Evolutionary conservation across 2,329 filamentous ascomycete genomes (phyloP).

Genomic region (Coleophoma eucalyptorum): DNA sequence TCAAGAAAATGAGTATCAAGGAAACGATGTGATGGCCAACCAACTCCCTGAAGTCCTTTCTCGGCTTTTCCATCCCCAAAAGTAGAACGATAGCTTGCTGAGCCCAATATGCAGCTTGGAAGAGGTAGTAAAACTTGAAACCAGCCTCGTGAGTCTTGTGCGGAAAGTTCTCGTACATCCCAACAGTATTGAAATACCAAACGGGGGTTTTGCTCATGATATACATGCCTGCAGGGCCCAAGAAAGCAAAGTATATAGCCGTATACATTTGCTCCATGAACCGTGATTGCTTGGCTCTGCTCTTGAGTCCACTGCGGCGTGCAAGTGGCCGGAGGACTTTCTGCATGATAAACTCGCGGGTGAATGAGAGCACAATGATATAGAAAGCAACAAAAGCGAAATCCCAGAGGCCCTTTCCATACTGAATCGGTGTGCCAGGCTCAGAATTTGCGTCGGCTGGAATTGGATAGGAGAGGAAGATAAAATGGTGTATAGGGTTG

Average conservation of each 20-base stretch:
- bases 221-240: slow-evolving; percentile 81
- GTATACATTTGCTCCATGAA: slow-evolving; percentile 98
- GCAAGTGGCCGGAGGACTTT: slow-evolving; percentile 77
- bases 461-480: slow-evolving; percentile 87
- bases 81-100: slow-evolving; percentile 89
- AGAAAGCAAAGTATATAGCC: slow-evolving; percentile 80
- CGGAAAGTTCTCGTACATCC: slow-evolving; percentile 87
- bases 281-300: slow-evolving; percentile 74
- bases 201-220: slow-evolving; percentile 90
- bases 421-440: slow-evolving; percentile 54
- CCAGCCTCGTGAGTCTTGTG: slow-evolving; percentile 74
- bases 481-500: slow-evolving; percentile 76
- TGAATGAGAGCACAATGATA: slow-evolving; percentile 85
- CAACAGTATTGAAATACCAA: slow-evolving; percentile 91
- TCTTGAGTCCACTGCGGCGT: slow-evolving; percentile 62
- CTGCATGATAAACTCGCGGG: slow-evolving; percentile 95
- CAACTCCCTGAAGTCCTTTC: slow-evolving; percentile 93
- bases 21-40: slow-evolving; percentile 91
- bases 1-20: slow-evolving; percentile 75
- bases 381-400: slow-evolving; percentile 88
- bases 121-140: slow-evolving; percentile 95
- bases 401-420: slow-evolving; percentile 86
- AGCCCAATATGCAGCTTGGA: slow-evolving; percentile 92
- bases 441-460: slow-evolving; percentile 37
- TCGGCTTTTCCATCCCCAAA: slow-evolving; percentile 84